Evolutionary conservation across 106 monocot genomes (phyloP).

Genomic region (Dendrobium catenatum): DNA sequence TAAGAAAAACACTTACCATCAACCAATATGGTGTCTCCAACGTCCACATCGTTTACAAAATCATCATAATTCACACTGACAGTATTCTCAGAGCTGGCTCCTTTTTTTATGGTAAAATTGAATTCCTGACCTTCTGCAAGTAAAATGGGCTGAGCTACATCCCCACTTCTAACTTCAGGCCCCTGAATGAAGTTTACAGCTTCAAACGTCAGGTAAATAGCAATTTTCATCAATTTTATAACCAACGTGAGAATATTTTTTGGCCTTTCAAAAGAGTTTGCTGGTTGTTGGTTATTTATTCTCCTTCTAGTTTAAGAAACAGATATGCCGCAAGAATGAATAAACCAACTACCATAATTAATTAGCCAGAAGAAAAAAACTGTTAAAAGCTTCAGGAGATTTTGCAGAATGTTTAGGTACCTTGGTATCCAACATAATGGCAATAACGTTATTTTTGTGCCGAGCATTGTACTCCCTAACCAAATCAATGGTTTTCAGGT

Average conservation of each 20-base stretch:
- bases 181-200: conserved; percentile 32
- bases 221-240: background rate
- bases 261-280: background rate
- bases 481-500: conserved; percentile 54
- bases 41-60: conserved; percentile 63
- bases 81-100: conserved; percentile 38
- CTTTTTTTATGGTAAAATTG: conserved; percentile 60
- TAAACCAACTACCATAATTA: background rate
- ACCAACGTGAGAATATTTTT: background rate
- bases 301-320: background rate
- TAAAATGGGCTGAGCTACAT: conserved; percentile 51
- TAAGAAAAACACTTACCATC: conserved; percentile 40
- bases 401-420: background rate
- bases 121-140: conserved; percentile 58
- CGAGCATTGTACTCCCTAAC: conserved; percentile 63
- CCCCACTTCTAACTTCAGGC: conserved; percentile 71
- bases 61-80: conserved; percentile 78
- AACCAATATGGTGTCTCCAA: conserved; percentile 60
- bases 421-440: conserved; percentile 26
- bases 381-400: too few species aligned
- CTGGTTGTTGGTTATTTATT: background rate
- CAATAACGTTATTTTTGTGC: conserved; percentile 13
- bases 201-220: background rate
- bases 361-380: background rate
- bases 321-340: background rate